A percentile compares a stretch with the other conserved stretches of the same genome.
Evolutionary conservation across 768 basidiomycete species (phyloP).

Genomic region (Boletus fagicola): DNA sequence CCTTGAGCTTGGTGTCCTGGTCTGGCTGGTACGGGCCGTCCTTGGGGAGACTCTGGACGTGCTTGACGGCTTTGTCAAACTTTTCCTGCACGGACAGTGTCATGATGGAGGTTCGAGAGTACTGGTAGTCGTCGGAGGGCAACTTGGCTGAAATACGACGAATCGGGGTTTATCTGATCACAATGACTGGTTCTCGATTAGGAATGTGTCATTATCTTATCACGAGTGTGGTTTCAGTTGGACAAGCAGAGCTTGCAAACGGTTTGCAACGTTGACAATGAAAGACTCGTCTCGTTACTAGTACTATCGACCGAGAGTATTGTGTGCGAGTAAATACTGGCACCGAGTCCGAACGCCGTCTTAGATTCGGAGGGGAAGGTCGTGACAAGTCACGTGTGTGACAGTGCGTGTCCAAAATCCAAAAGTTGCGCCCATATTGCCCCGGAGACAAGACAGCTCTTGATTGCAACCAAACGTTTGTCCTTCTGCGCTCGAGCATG

Average conservation of each 20-base stretch:
- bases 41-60: conserved; percentile 68
- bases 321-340: neutral
- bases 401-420: conserved; percentile 22
- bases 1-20: conserved; percentile 74
- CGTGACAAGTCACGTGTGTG: conserved; percentile 26
- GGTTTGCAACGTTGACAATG: neutral
- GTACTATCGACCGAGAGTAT: neutral
- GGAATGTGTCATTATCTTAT: conserved; percentile 11
- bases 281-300: neutral
- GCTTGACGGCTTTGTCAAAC: conserved; percentile 72
- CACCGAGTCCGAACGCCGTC: conserved; percentile 19
- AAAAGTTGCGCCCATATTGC: conserved; percentile 7
- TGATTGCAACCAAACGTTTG: conserved; percentile 15
- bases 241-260: neutral
- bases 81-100: conserved; percentile 45
- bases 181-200: conserved; percentile 6
- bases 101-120: conserved; percentile 43
- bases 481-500: conserved; percentile 21
- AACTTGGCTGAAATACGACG: neutral
- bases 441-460: conserved; percentile 3
- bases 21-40: conserved; percentile 69
- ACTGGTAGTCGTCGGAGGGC: conserved; percentile 1
- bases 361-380: neutral
- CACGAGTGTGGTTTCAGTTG: conserved; percentile 6
- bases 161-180: conserved; percentile 22